phyloP scores from a whole-genome alignment of 2,329 filamentous ascomycete species.

The Hymenoscyphus linearis region DNA sequence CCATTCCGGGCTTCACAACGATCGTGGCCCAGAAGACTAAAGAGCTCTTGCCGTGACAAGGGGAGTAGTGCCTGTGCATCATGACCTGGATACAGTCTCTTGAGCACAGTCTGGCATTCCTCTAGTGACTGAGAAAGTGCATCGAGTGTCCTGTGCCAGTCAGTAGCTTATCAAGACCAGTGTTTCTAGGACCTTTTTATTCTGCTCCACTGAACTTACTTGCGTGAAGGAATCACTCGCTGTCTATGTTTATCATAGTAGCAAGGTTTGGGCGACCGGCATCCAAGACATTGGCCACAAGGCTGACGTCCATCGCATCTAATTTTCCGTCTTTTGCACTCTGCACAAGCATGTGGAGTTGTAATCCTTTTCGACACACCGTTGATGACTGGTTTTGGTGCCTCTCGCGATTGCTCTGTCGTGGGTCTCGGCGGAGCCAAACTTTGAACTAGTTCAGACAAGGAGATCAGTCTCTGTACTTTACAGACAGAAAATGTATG shows the following conservation, averaged over 20 bases:
- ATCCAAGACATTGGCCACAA: constrained; percentile 77
- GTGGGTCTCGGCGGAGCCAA: constrained; percentile 26
- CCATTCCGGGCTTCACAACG: constrained; percentile 27
- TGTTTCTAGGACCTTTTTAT: constrained; percentile 3
- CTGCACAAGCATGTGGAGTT: constrained; percentile 62
- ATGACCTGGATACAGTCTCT: constrained; percentile 55
- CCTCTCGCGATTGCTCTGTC: constrained; percentile 25
- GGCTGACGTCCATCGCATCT: constrained; percentile 78
- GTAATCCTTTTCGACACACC: constrained; percentile 46
- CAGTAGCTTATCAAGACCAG: constrained; percentile 17
- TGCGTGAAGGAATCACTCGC: constrained; percentile 70
- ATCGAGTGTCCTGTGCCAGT: constrained; percentile 46
- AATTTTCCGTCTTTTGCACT: constrained; percentile 77
- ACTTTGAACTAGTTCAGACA: constrained; percentile 27
- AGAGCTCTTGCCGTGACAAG: constrained; percentile 54
- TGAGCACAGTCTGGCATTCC: constrained; percentile 58
- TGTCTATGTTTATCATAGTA: constrained; percentile 78
- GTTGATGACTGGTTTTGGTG: constrained; percentile 31
- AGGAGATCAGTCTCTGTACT: constrained; percentile 3
- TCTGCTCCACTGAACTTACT: constrained; percentile 47
- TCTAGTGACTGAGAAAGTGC: constrained; percentile 60
- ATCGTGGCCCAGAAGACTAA: constrained; percentile 46
- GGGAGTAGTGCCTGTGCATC: constrained; percentile 47
- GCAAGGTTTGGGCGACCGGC: constrained; percentile 72
- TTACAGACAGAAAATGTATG: neutral